Conservation (phyloP, 2,329 filamentous ascomycete species). For the Rutstroemia sydowiana region DNA sequence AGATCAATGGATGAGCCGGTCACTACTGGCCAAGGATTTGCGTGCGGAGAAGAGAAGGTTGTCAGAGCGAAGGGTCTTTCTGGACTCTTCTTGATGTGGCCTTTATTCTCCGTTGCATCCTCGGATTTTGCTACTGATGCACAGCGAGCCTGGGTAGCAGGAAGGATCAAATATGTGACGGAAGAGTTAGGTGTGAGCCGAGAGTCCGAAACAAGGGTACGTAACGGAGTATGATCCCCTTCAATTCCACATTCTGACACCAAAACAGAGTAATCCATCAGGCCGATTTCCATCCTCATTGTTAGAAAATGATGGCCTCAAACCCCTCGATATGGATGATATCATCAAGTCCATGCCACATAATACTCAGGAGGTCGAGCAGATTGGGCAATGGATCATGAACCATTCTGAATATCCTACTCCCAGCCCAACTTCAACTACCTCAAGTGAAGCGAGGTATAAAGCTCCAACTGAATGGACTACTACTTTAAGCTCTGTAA, state of each 20-base stretch:
- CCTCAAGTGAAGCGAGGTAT: not conserved
- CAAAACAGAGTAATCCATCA: not conserved
- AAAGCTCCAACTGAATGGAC: not conserved
- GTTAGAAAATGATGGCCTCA: constrained; percentile 1
- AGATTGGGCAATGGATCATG: not conserved
- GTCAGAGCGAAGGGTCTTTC: constrained; percentile 15
- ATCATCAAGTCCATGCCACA: not conserved
- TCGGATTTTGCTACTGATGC: constrained; percentile 21
- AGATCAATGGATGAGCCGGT: constrained; percentile 3
- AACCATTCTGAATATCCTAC: not conserved
- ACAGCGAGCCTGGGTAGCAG: constrained; percentile 17
- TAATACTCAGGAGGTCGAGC: not conserved
- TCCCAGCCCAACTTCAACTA: not conserved
- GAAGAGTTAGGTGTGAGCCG: constrained; percentile 22
- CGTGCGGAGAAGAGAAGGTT: constrained; percentile 38
- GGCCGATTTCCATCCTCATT: constrained; percentile 2
- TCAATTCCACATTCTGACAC: not conserved
- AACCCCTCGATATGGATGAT: not conserved
- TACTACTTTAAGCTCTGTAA: not conserved
- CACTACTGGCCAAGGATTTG: constrained; percentile 38
- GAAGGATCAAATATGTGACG: constrained; percentile 20
- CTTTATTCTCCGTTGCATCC: constrained; percentile 17
- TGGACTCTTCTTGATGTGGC: constrained; percentile 23
- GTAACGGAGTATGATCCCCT: not conserved
- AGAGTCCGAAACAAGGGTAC: constrained; percentile 6